These are phyloP conservation scores for Picochlorum sp. DNA, from an alignment of 139 green algal species.

Conservation along the genomic window DNA sequence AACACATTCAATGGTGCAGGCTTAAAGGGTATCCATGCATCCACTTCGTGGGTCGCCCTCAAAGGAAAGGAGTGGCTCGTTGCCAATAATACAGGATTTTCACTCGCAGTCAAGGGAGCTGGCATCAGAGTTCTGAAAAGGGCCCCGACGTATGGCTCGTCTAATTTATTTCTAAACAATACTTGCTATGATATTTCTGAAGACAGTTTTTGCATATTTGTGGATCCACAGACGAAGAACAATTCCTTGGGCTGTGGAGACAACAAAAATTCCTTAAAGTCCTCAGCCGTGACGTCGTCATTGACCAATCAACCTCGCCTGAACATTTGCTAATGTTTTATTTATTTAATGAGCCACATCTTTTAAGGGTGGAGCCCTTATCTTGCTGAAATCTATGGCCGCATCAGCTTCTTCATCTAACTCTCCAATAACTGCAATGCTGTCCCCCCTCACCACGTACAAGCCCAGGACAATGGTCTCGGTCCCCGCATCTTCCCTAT, in stretches of 20 bases:
- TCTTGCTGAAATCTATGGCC: slow-evolving; percentile 48
- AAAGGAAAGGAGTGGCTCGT: too few species aligned
- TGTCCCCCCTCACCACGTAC: slow-evolving; percentile 92
- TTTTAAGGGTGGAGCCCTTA: slow-evolving; percentile 68
- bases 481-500: slow-evolving; percentile 75
- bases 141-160: not conserved
- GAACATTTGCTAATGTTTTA: too few species aligned
- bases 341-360: slow-evolving; percentile 56
- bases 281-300: too few species aligned
- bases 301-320: too few species aligned
- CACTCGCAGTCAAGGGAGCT: not conserved
- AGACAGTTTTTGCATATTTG: too few species aligned
- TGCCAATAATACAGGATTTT: too few species aligned
- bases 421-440: slow-evolving; percentile 90
- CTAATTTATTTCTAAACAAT: not conserved
- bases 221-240: too few species aligned
- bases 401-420: slow-evolving; percentile 83
- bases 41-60: too few species aligned
- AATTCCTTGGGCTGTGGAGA: too few species aligned
- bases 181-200: not conserved
- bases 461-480: slow-evolving; percentile 73
- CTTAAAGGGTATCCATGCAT: too few species aligned
- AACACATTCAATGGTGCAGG: too few species aligned
- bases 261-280: too few species aligned
- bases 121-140: slow-evolving; percentile 4